Evolutionary conservation across 1,284 basidiomycete species (phyloP), one percentile per base, ranked within the genome.

Genomic region (Apiotrichum gracile): DNA sequence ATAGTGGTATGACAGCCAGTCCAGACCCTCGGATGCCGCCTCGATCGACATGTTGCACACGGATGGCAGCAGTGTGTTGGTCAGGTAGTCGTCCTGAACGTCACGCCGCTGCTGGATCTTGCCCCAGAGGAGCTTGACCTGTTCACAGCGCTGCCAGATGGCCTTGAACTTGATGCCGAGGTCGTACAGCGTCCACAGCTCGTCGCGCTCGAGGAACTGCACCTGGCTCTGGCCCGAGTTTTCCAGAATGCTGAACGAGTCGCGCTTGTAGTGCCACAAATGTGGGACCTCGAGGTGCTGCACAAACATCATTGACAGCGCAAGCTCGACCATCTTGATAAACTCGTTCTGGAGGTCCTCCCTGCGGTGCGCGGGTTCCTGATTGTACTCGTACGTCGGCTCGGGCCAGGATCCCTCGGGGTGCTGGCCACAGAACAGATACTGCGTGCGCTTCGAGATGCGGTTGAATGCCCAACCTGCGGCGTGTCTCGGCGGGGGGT

Each of bases 201-300:
- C 91, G 49, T 83, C 79, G 53, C 86, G 78, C 58, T 77, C 82
- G 51, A 97, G 80, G 34, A 94, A 82, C 60, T 88, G 85, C 0
- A 71, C 64, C 0, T 62, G 61, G 21, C 49, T 61, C 43, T 60
- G 61, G 12, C 71, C 71, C 38, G 68, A 62, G 49, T 68, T 63
- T 52, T 73, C 71, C 21, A 73, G 53, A 2, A 68, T 53, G 47
- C 66, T 65, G 47, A 73, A 69, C 1, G 59, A 61, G 44, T 98
- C 96, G 46, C 89, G 83, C 66, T 91, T 89, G 78, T 97, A 91
- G 26, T 85, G 84, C 85, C 87, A 97, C 60, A 99, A 85, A 73
- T 92, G 96, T 0, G 96, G 91, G 9, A 96, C 91, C 70, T 99
- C 96, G 61, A 88, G 73, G 60, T 89, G 83, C 49, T 92, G 84